phyloP scores from a whole-genome alignment of 2,329 filamentous ascomycete species.

The Teratosphaeria destructans region DNA sequence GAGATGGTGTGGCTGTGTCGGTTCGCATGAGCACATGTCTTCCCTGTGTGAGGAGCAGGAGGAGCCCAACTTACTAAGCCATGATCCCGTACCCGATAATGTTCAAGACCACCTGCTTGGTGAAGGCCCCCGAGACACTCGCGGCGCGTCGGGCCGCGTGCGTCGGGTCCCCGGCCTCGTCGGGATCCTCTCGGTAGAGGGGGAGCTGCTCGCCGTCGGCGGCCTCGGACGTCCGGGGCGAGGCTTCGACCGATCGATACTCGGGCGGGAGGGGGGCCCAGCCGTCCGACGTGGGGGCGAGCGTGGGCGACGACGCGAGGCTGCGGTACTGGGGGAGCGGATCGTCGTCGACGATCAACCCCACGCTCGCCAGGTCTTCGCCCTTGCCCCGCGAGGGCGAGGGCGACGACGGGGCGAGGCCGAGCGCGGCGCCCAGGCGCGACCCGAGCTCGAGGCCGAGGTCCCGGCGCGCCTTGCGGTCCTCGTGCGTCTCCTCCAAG shows the following conservation, averaged over 20 bases:
- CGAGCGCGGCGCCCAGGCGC: constrained; percentile 16
- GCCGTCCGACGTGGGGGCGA: constrained; percentile 21
- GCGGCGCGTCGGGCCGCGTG: constrained; percentile 8
- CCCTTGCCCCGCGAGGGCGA: constrained; percentile 30
- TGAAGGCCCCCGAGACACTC: constrained; percentile 55
- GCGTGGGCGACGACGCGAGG: constrained; percentile 44
- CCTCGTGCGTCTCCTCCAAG: constrained; percentile 84
- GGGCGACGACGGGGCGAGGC: not conserved
- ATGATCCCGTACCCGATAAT: constrained; percentile 86
- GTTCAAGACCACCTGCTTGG: constrained; percentile 71
- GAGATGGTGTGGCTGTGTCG: constrained; percentile 79
- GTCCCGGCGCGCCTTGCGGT: constrained; percentile 68
- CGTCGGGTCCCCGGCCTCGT: not conserved
- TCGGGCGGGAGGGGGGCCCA: constrained; percentile 16
- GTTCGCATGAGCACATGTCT: not conserved
- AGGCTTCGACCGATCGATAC: constrained; percentile 23
- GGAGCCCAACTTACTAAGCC: constrained; percentile 64
- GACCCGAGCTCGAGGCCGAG: constrained; percentile 62
- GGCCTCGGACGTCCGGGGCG: constrained; percentile 15
- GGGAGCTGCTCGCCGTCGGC: not conserved
- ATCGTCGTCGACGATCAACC: constrained; percentile 53
- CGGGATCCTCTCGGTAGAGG: not conserved
- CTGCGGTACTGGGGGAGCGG: constrained; percentile 59
- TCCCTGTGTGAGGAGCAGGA: constrained; percentile 1
- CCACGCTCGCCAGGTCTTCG: constrained; percentile 47